Evolutionary conservation across 1,139 yeast species (phyloP), one percentile per base, ranked within the genome.

Genomic region (Kurtzmaniella quercitrusa): DNA sequence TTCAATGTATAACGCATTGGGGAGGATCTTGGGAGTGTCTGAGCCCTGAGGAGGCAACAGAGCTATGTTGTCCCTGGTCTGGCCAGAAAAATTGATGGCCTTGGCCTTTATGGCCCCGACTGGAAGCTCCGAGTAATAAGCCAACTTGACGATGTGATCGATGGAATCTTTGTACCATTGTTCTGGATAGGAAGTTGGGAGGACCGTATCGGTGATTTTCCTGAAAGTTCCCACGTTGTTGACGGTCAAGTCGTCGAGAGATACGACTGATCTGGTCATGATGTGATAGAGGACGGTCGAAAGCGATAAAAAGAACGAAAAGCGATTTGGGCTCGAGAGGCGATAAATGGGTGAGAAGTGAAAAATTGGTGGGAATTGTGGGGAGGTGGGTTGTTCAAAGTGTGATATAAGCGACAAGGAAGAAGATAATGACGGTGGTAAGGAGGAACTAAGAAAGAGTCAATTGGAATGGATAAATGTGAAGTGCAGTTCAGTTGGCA

Each of bases 81-180:
- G 47, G 34, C 41, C 41, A 2, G 46, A 12, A 15, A 57, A 50
- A 31, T 55, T 59, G 48, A 76, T 57, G 2, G 73, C 58, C 51
- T 74, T 75, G 34, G 81, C 81, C 51, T 75, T 79, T 29, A 86
- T 66, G 2, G 81, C 83, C 3, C 91, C 95, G 4, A 87, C 89
- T 11, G 94, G 87, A 12, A 81, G 66, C 51, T 81, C 89, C 14
- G 81, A 73, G 56, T 71, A 79, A 60, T 63, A 82, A 2, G 83
- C 87, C 46, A 73, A 51, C 49, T 65, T 64, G 23, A 62, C 66
- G 34, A 70, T 57, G 45, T 63, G 68, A 43, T 63, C 68, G 17
- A 70, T 57, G 10, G 75, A 59, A 19, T 66, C 68, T 16, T 66
- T 51, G 49, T 77, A 75, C 72, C 81, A 79, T 10, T 61, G 58